Base-by-base conservation (phyloP, 2,329 filamentous ascomycete genomes). In the Ophiosphaerella herpotricha region DNA sequence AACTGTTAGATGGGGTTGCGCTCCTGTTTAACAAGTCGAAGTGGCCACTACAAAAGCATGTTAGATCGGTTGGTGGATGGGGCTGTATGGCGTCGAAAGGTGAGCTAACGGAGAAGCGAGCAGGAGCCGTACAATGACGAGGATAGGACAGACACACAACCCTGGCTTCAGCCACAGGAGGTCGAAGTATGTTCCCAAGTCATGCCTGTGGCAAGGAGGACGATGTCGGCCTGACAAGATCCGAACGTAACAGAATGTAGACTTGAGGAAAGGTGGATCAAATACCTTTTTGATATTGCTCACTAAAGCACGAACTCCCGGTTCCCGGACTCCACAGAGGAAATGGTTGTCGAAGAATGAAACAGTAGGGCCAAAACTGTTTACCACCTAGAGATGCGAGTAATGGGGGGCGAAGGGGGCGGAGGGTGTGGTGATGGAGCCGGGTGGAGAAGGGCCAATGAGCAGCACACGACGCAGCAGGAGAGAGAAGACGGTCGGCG, bases 401-500 rank as follows among this genome's bases (percentile, higher is more conserved):
- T 48, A 50, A 58, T 46, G 60, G 43, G 26, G 26, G 55, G 48
- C 46, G 55, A 54, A 34, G 53, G 57, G 54, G 53, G 55, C 50
- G 44, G 43, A 43, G 54, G 54, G 52, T 51, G 48, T 46, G 44
- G 50, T 54, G 55, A 50, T 57, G 56, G 56, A 54, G 54, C 58
- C 58, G 63, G 55, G 52, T 49, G 52, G 43, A 45, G 55, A 53
- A 58, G 58, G 58, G 54, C 61, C 58, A 62, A 64, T 64, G 60
- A 63, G 54, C 55, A 61, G 52, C 54, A 60, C 58, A 65, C 60
- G 57, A 62, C 55, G 65, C 63, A 62, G 57, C 60, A 64, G 60
- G 54, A 55, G 57, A 67, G 58, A 60, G 55, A 52, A 63, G 60
- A 48, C 65, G 64, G 63, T 66, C 61, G 66, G 66, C 66, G 70